Evolutionary conservation across 768 basidiomycete species (phyloP).

Genomic region (Coprinopsis strossmayeri): DNA sequence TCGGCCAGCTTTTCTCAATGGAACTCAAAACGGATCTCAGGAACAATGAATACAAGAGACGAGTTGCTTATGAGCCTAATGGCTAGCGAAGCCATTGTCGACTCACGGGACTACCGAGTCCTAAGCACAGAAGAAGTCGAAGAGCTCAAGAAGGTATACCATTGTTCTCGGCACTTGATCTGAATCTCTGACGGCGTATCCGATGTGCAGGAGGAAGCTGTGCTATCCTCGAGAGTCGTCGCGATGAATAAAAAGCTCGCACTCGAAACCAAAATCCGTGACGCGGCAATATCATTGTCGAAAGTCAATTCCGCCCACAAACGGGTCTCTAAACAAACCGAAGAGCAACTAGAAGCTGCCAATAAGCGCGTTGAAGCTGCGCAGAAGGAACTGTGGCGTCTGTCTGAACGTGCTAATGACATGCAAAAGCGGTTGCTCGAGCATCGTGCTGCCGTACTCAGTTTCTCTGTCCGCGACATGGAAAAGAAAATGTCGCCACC

Average conservation of each 20-base stretch:
- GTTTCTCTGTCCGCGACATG: conserved; percentile 58
- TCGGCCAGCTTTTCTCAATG: conserved; percentile 25
- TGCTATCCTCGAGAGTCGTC: conserved; percentile 56
- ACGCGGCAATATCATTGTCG: conserved; percentile 72
- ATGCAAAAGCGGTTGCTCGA: conserved; percentile 62
- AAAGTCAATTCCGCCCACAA: conserved; percentile 58
- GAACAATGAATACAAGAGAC: conserved; percentile 56
- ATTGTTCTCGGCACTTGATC: background rate
- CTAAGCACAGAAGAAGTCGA: conserved; percentile 51
- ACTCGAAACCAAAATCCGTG: conserved; percentile 83
- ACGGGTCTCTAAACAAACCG: conserved; percentile 54
- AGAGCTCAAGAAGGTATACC: conserved; percentile 42
- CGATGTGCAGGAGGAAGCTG: conserved; percentile 58
- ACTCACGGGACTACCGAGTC: conserved; percentile 77
- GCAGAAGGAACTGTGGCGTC: conserved; percentile 64
- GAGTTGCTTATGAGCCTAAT: conserved; percentile 85
- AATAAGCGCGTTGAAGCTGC: conserved; percentile 63
- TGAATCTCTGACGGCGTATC: conserved; percentile 9
- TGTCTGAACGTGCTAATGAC: conserved; percentile 60
- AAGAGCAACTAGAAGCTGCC: conserved; percentile 69
- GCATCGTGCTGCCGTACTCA: conserved; percentile 80
- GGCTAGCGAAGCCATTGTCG: conserved; percentile 92
- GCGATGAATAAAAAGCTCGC: conserved; percentile 69
- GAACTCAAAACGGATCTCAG: conserved; percentile 38
- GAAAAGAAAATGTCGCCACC: conserved; percentile 44